A percentile compares a stretch with the other conserved stretches of the same genome.
Evolutionary conservation across 305 asterid genomes (phyloP).

Genomic region (Fraxinus xanthoxyloides): DNA sequence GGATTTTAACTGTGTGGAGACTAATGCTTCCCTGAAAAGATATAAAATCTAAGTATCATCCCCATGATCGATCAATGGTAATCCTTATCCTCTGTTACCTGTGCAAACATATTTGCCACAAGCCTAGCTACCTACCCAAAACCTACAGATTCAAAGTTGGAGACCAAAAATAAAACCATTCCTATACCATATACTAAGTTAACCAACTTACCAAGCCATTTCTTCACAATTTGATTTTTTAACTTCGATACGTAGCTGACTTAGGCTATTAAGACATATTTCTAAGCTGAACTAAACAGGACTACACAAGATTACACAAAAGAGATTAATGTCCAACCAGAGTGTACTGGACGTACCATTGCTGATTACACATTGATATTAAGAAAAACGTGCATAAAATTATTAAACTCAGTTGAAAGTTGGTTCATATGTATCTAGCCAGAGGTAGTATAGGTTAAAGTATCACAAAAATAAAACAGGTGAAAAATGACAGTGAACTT

Average conservation of each 20-base stretch:
- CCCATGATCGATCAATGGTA: neutral
- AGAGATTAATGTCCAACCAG: neutral
- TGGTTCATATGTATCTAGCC: neutral
- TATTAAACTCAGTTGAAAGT: neutral
- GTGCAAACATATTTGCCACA: neutral
- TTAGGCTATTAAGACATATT: neutral
- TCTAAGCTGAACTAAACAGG: neutral
- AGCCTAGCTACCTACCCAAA: neutral
- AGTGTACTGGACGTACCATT: neutral
- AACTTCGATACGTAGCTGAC: neutral
- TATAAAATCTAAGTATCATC: neutral
- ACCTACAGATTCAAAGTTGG: neutral
- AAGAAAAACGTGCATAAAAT: neutral
- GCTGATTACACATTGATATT: neutral
- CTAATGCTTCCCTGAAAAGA: neutral
- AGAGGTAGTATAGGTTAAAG: neutral
- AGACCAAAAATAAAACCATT: neutral
- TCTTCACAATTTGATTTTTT: neutral
- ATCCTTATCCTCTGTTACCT: neutral
- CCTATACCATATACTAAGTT: neutral
- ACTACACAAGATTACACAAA: neutral
- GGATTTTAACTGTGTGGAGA: neutral
- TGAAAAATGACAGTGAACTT: neutral
- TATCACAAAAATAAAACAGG: neutral
- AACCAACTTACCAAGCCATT: neutral